Evolutionary conservation across 805 yeast genomes (phyloP).

Genomic region (Yarrowia sp.): DNA sequence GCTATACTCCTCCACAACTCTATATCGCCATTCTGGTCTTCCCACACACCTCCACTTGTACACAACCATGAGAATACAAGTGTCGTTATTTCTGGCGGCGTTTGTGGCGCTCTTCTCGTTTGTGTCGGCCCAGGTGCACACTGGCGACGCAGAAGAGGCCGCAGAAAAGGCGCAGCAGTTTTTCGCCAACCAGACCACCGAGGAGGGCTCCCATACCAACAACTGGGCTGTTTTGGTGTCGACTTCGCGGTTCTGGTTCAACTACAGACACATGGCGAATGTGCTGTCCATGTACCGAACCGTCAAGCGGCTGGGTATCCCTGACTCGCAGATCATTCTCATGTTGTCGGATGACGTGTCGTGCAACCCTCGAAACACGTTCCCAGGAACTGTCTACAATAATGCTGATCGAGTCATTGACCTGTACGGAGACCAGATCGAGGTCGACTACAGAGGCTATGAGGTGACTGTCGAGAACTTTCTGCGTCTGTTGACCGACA

Average conservation of each 20-base stretch:
- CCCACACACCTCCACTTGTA: not conserved
- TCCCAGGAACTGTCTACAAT: constrained; percentile 95
- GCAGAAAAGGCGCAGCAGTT: constrained; percentile 9
- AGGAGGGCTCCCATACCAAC: constrained; percentile 57
- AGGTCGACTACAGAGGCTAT: constrained; percentile 96
- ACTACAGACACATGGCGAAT: constrained; percentile 97
- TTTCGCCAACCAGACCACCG: constrained; percentile 32
- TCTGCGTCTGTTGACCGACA: constrained; percentile 87
- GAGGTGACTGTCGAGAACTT: constrained; percentile 98
- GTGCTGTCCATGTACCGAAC: constrained; percentile 93
- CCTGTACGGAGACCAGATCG: constrained; percentile 90
- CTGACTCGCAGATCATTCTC: constrained; percentile 94
- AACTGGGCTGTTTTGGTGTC: constrained; percentile 90
- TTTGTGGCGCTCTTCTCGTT: constrained; percentile 10
- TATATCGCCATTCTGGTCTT: not conserved
- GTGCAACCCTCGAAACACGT: constrained; percentile 93
- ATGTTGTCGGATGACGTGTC: constrained; percentile 98
- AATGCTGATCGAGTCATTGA: constrained; percentile 92
- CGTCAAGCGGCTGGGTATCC: constrained; percentile 93
- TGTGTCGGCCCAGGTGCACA: constrained; percentile 5
- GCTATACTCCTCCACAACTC: constrained; percentile 5
- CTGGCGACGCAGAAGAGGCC: not conserved
- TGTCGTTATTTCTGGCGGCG: constrained; percentile 7
- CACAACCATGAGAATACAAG: constrained; percentile 11
- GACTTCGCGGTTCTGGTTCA: constrained; percentile 97